A percentile compares a stretch with the other conserved stretches of the same genome.
These are phyloP conservation scores for Aquilaria sinensis DNA, from an alignment of 345 rosid species.

Conservation along the genomic window DNA sequence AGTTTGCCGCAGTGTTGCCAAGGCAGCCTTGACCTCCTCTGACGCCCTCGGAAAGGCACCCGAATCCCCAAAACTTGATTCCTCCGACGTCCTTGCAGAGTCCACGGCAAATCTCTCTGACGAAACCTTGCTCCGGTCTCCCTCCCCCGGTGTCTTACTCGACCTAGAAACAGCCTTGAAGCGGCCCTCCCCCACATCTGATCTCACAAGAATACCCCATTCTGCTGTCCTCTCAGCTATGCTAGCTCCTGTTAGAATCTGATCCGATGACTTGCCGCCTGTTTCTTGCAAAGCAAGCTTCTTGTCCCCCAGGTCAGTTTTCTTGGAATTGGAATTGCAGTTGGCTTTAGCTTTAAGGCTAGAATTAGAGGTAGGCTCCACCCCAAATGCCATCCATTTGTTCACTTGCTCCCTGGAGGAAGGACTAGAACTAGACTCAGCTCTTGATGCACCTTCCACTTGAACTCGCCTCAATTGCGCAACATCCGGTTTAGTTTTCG, in stretches of 20 bases:
- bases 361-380: conserved; percentile 9
- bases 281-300: conserved; percentile 3
- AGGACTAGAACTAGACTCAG: not conserved
- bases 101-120: conserved; percentile 20
- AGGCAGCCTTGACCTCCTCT: conserved; percentile 81
- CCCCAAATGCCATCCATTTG: conserved; percentile 76
- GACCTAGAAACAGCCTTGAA: conserved; percentile 28
- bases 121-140: conserved; percentile 32
- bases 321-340: conserved; percentile 8
- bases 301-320: conserved; percentile 6
- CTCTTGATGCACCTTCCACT: conserved; percentile 12
- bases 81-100: conserved; percentile 63
- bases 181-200: conserved; percentile 39
- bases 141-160: conserved; percentile 30
- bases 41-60: conserved; percentile 69
- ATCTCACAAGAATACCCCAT: conserved; percentile 72
- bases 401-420: conserved; percentile 14
- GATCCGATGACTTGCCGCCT: conserved; percentile 6
- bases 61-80: conserved; percentile 33
- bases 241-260: conserved; percentile 32
- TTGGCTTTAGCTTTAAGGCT: conserved; percentile 3
- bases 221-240: conserved; percentile 71
- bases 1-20: conserved; percentile 85
- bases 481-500: conserved; percentile 14
- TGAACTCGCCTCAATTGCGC: conserved; percentile 5